Evolutionary conservation across 2,329 filamentous ascomycete species (phyloP), one percentile per base, ranked within the genome.

Genomic region (Fusarium luffae): DNA sequence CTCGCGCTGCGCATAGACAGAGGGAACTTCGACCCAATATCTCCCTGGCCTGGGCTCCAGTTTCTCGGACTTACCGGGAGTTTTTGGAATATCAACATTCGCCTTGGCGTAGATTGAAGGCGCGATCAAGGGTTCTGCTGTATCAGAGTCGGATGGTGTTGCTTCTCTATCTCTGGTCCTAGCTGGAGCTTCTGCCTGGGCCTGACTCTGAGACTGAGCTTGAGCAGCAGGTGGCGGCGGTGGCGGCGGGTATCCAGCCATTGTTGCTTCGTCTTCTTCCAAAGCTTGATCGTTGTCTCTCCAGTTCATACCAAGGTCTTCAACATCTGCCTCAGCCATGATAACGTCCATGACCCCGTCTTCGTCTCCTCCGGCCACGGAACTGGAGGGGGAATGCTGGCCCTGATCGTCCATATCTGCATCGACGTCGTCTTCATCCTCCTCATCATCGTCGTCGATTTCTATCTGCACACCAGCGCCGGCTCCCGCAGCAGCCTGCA

Each of bases 21-120:
- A 83, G 9, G 95, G 93, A 37, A 91, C 93, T 73, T 93, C 91
- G 37, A 96, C 85, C 95, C 95, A 98, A 80, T 98, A 95, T 55
- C 88, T 86, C 14, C 93, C 90, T 13, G 93, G 90, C 56, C 85
- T 87, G n/a, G 88, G 86, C 13, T 87, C 85, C 47, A 78, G 72
- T 56, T 77, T 80, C 59, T 79, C 77, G 54, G 81, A 79, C 70
- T 85, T 85, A 23, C 88, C 88, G 2, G 94, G 94, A 0, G 96
- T 98, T 76, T 91, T 92, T 7, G 96, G 96, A 25, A 98, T 91
- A 13, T 91, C 88, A 32, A 92, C 80, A 63, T 90, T 89, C 5
- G 87, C 85, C 75, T 91, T 92, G 23, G 87, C 84, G 74, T 88
- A 90, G 14, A 89, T 84, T 1, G 83, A 84, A 5, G 88, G 84